phyloP scores from a whole-genome alignment of 306 rosid genomes.

The Acacia crassicarpa region DNA sequence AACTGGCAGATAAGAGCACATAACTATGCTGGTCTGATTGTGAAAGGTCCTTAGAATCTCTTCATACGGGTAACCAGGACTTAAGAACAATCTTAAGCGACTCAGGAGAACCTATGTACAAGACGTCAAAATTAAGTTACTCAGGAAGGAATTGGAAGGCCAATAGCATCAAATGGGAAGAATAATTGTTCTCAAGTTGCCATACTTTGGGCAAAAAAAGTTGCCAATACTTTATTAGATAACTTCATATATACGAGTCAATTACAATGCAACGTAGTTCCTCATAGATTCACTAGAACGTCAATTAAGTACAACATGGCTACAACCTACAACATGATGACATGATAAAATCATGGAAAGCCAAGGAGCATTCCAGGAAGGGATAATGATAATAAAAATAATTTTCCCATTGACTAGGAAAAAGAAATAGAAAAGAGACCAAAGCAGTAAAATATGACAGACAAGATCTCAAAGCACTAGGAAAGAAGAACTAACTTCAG shows the following conservation, averaged over 20 bases:
- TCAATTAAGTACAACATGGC: background rate
- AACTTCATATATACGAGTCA: background rate
- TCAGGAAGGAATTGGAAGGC: background rate
- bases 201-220: too few species aligned
- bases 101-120: slow-evolving; percentile 72
- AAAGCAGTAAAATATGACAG: background rate
- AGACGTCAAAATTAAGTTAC: slow-evolving; percentile 24
- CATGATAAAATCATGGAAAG: background rate
- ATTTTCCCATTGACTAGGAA: background rate
- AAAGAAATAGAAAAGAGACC: background rate
- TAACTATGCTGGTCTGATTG: slow-evolving; percentile 73
- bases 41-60: slow-evolving; percentile 77
- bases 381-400: background rate
- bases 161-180: background rate
- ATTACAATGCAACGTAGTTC: background rate
- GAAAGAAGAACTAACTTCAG: background rate
- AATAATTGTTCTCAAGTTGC: background rate
- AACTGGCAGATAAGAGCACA: slow-evolving; percentile 81
- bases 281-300: background rate
- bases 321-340: background rate
- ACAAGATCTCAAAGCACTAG: background rate
- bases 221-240: background rate
- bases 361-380: background rate
- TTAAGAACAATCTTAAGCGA: slow-evolving; percentile 78
- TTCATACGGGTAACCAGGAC: slow-evolving; percentile 89